Conservation (phyloP, 2,329 filamentous ascomycete species). For the Aotearoamyces nothofagi region DNA sequence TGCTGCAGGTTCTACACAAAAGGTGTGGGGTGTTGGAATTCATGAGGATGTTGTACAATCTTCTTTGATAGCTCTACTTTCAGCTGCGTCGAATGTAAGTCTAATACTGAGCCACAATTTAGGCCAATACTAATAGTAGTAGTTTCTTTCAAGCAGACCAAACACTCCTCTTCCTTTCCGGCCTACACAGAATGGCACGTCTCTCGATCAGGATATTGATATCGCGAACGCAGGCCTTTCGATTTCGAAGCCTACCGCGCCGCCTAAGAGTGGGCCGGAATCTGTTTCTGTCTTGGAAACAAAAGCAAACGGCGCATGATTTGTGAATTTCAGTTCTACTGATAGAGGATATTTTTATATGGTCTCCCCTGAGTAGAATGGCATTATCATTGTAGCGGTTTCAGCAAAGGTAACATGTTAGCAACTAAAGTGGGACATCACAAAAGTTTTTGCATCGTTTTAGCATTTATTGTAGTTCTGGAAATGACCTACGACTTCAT, state of each 20-base stretch:
- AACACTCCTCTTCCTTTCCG: slow-evolving; percentile 52
- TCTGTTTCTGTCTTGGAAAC: slow-evolving; percentile 24
- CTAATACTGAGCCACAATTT: slow-evolving; percentile 4
- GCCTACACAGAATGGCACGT: slow-evolving; percentile 34
- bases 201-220: slow-evolving; percentile 23
- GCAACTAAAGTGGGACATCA: too few species aligned
- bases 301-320: slow-evolving; percentile 22
- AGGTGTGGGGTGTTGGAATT: slow-evolving; percentile 82
- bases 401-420: too few species aligned
- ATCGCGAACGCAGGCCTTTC: slow-evolving; percentile 14
- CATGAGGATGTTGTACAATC: slow-evolving; percentile 88
- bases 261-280: slow-evolving; percentile 15
- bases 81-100: slow-evolving; percentile 74
- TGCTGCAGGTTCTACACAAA: slow-evolving; percentile 47
- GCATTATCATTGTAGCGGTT: too few species aligned
- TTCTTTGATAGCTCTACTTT: slow-evolving; percentile 71
- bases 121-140: slow-evolving; percentile 8
- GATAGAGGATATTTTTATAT: too few species aligned
- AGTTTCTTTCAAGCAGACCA: slow-evolving; percentile 62
- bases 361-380: too few species aligned
- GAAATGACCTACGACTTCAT: too few species aligned
- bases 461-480: too few species aligned
- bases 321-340: too few species aligned
- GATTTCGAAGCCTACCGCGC: slow-evolving; percentile 12
- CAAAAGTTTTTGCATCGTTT: too few species aligned